Base-by-base conservation (phyloP, 2,329 filamentous ascomycete species). In the Aspergillus brasiliensis region DNA sequence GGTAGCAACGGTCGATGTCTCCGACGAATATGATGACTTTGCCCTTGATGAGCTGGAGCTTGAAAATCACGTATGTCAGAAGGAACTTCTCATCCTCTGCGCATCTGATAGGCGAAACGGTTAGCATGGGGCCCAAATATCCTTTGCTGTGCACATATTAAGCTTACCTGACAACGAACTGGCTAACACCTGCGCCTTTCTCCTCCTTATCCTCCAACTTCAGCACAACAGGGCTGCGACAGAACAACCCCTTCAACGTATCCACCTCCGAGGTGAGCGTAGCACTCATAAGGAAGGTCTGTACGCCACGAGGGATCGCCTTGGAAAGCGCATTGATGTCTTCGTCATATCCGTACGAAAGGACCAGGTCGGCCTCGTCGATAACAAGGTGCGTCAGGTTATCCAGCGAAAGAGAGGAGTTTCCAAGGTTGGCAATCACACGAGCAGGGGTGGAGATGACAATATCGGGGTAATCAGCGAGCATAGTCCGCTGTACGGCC, bases 51-150 rank as follows among this genome's bases (percentile, higher is more conserved):
- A 98, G 81, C 74, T 95, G 91, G 11, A 98, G 84, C 80, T 97
- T 97, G 81, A 97, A 96, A 72, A 98, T 94, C 61, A 97, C 90
- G 71, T 97, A 98, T 17, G 90, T 87, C 46, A 99, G 80, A 38
- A 99, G 80, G 71, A 98, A 99, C 73, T 99, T 99, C 70, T 98
- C 95, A 66, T 98, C 94, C 77, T 99, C 95, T n/a, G 86, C 91
- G 67, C 92, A 96, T 73, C 86, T 89, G 56, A 31, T 19, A 47
- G 34, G 51, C 7, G 51, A 11, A 19, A 15, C 2, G 3, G 25
- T 71, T 63, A 69, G 58, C 10, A 57, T 55, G 34, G 68, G 38
- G 73, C 15, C 40, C 19, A 2, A 5, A 15, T 68, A 51, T 58
- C 38, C 57, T 44, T 21, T 38, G 13, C 5, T 4, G 17, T 44